Percentiles rank a stretch among this genome's conserved stretches.
phyloP scores from a whole-genome alignment of 805 yeast species.

The Starmera pachycereana region DNA sequence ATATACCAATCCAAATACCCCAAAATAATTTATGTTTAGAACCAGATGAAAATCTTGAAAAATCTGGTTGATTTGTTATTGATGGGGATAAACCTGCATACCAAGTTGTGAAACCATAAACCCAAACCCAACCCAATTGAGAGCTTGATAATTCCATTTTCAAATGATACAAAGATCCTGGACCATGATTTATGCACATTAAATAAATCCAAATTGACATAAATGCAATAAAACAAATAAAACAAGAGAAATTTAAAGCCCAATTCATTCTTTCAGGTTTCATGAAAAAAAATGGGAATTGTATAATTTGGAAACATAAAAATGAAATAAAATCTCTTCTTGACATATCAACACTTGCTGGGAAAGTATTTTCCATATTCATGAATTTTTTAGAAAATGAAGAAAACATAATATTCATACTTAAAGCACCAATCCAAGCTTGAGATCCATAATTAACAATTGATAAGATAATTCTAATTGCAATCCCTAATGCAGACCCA shows the following conservation, averaged over 20 bases:
- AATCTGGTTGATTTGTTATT: constrained; percentile 30
- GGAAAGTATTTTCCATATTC: constrained; percentile 27
- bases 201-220: constrained; percentile 29
- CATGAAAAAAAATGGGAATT: constrained; percentile 28
- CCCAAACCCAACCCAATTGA: constrained; percentile 29
- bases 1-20: constrained; percentile 23
- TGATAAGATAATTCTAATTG: constrained; percentile 28
- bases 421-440: constrained; percentile 32
- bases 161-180: constrained; percentile 22
- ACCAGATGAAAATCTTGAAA: constrained; percentile 26
- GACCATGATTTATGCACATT: constrained; percentile 23
- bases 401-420: constrained; percentile 26
- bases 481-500: constrained; percentile 30
- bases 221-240: constrained; percentile 28
- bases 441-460: constrained; percentile 33
- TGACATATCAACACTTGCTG: constrained; percentile 27
- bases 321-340: constrained; percentile 33
- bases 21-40: constrained; percentile 15
- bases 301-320: constrained; percentile 32
- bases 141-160: constrained; percentile 16
- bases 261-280: constrained; percentile 34
- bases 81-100: constrained; percentile 30
- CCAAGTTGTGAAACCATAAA: constrained; percentile 29
- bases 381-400: constrained; percentile 25
- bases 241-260: constrained; percentile 26